Percentiles rank a stretch among this genome's conserved stretches.
Evolutionary conservation across 73 alveolate species (phyloP).

Genomic region (Tetrahymena malaccensis): DNA sequence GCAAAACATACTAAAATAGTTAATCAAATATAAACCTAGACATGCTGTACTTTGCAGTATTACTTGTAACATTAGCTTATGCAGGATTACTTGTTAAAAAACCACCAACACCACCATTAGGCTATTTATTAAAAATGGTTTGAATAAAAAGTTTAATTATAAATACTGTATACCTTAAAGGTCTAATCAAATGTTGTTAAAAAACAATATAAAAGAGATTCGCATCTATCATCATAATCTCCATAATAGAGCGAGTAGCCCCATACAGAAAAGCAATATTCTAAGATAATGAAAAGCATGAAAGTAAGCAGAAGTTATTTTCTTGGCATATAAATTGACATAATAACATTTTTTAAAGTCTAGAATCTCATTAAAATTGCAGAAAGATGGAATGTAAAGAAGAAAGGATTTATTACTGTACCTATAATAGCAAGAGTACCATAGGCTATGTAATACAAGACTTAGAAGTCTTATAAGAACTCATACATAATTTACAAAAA

Average conservation of each 20-base stretch:
- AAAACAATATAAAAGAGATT: conserved; percentile 66
- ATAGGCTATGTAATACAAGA: conserved; percentile 65
- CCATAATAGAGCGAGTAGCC: conserved; percentile 69
- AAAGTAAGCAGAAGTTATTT: conserved; percentile 80
- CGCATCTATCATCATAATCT: conserved; percentile 78
- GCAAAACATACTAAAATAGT: conserved; percentile 70
- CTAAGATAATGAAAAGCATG: conserved; percentile 71
- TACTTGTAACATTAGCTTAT: not conserved
- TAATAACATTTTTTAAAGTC: conserved; percentile 80
- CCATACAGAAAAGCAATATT: conserved; percentile 75
- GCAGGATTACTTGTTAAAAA: conserved; percentile 41
- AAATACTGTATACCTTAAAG: conserved; percentile 52
- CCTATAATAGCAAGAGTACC: conserved; percentile 84
- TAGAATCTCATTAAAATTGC: conserved; percentile 76
- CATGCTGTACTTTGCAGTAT: conserved; percentile 51
- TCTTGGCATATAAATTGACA: conserved; percentile 76
- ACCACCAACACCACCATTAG: conserved; percentile 82
- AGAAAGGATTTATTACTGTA: conserved; percentile 62
- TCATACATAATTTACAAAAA: not conserved
- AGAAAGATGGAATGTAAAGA: conserved; percentile 78
- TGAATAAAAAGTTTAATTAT: not conserved
- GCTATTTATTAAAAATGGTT: not conserved
- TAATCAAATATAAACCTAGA: conserved; percentile 82
- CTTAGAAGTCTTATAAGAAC: conserved; percentile 48
- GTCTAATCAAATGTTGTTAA: conserved; percentile 76